These are phyloP conservation scores for Boletus hoseneyae DNA, from an alignment of 1,284 basidiomycete genomes.

Conservation along the genomic window DNA sequence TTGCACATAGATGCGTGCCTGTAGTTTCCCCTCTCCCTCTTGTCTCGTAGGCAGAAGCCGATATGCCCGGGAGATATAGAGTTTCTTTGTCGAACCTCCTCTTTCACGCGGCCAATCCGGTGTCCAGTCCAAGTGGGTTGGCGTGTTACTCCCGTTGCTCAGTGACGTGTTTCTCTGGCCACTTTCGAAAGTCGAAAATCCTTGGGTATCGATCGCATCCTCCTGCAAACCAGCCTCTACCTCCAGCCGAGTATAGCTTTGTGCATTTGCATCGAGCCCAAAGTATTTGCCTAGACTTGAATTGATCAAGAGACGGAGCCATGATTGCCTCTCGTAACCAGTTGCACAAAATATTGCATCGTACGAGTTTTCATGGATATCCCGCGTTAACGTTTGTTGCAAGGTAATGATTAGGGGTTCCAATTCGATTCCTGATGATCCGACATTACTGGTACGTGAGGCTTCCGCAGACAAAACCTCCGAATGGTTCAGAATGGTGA, in stretches of 20 bases:
- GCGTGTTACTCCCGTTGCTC: slow-evolving; percentile 27
- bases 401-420: slow-evolving; percentile 35
- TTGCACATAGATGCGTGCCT: slow-evolving; percentile 51
- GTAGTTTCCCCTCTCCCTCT: slow-evolving; percentile 20
- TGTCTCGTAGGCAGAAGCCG: slow-evolving; percentile 37
- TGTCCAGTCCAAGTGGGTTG: slow-evolving; percentile 13
- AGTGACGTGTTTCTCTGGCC: background rate
- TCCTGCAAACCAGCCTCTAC: slow-evolving; percentile 5
- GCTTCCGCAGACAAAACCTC: slow-evolving; percentile 37
- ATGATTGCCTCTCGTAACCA: slow-evolving; percentile 52
- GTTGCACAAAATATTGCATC: slow-evolving; percentile 56
- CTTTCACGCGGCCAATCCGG: slow-evolving; percentile 19
- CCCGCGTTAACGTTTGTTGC: slow-evolving; percentile 37
- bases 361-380: slow-evolving; percentile 38
- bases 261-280: slow-evolving; percentile 31
- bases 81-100: slow-evolving; percentile 19
- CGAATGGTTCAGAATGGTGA: slow-evolving; percentile 41
- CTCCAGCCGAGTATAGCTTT: slow-evolving; percentile 21
- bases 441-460: background rate
- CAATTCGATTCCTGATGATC: slow-evolving; percentile 9
- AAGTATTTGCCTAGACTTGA: slow-evolving; percentile 45
- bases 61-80: slow-evolving; percentile 47
- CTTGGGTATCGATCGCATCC: background rate
- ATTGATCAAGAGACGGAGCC: slow-evolving; percentile 44
- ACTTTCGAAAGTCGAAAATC: background rate